A percentile compares a stretch with the other conserved stretches of the same genome.
Evolutionary conservation across 768 basidiomycete genomes (phyloP).

Genomic region (Boletus tylopilopsis): DNA sequence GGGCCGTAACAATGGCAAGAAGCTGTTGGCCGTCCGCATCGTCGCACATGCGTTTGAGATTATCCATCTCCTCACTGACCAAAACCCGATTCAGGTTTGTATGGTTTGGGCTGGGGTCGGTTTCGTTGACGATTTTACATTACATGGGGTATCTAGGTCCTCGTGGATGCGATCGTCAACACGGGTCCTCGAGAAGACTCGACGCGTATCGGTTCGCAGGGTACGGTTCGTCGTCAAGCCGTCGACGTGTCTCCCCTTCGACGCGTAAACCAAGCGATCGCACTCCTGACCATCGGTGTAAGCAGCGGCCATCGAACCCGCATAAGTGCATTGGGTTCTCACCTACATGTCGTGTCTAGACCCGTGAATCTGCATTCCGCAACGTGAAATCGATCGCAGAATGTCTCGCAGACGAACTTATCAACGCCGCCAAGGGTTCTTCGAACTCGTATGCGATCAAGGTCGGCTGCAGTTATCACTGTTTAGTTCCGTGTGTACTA

Average conservation of each 20-base stretch:
- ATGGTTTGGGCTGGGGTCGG: background rate
- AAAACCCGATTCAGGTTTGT: conserved; percentile 97
- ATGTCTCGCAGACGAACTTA: conserved; percentile 98
- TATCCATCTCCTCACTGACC: conserved; percentile 99
- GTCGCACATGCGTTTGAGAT: conserved; percentile 99
- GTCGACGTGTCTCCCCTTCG: conserved; percentile 99
- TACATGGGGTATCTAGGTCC: conserved; percentile 52
- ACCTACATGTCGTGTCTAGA: conserved; percentile 45
- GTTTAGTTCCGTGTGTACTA: conserved; percentile 2
- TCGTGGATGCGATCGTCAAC: conserved; percentile 99
- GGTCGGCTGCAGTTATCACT: conserved; percentile 39
- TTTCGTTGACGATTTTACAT: background rate
- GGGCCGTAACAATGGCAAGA: conserved; percentile 99
- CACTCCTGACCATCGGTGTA: conserved; percentile 95
- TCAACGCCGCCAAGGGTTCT: conserved; percentile 99
- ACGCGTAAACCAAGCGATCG: conserved; percentile 95
- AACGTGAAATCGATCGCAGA: conserved; percentile 99
- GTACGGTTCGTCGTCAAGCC: conserved; percentile 98
- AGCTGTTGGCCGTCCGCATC: conserved; percentile 97
- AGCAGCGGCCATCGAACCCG: conserved; percentile 29
- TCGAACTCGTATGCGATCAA: conserved; percentile 99
- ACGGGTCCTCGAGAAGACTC: conserved; percentile 99
- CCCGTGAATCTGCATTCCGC: conserved; percentile 99
- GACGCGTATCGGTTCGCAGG: conserved; percentile 99
- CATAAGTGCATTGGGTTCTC: background rate